Conservation (phyloP, 1,284 basidiomycete genomes). For the Abortiporus biennis region DNA sequence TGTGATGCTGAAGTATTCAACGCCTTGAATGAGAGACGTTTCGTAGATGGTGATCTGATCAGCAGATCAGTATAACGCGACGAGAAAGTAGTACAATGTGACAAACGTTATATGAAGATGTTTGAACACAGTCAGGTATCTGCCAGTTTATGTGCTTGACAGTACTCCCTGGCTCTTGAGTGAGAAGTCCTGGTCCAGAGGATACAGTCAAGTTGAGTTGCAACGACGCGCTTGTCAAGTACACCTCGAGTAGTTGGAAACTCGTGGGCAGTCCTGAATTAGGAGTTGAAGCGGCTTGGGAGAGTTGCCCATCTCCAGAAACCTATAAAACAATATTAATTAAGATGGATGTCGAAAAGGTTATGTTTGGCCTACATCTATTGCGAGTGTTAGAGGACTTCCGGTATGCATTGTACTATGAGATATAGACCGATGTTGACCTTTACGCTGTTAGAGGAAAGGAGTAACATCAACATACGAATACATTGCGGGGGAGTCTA, state of each 20-base stretch:
- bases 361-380: slow-evolving; percentile 32
- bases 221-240: slow-evolving; percentile 37
- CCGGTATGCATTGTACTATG: slow-evolving; percentile 26
- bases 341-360: too few relatives aligned
- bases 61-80: neutral
- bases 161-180: slow-evolving; percentile 35
- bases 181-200: slow-evolving; percentile 31
- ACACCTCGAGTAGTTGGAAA: slow-evolving; percentile 41
- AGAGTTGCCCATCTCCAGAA: slow-evolving; percentile 39
- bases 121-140: slow-evolving; percentile 36
- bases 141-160: slow-evolving; percentile 43
- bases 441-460: too few relatives aligned
- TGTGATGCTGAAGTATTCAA: slow-evolving; percentile 36
- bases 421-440: neutral
- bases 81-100: neutral
- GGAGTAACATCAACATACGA: too few relatives aligned
- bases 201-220: slow-evolving; percentile 42
- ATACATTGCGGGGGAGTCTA: slow-evolving; percentile 37
- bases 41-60: slow-evolving; percentile 46
- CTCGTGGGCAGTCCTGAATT: slow-evolving; percentile 30
- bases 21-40: slow-evolving; percentile 30
- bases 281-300: slow-evolving; percentile 26
- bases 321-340: slow-evolving; percentile 26
- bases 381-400: slow-evolving; percentile 32
- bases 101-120: slow-evolving; percentile 39